phyloP scores from a whole-genome alignment of 129 eudicot species.

The Artemisia annua region DNA sequence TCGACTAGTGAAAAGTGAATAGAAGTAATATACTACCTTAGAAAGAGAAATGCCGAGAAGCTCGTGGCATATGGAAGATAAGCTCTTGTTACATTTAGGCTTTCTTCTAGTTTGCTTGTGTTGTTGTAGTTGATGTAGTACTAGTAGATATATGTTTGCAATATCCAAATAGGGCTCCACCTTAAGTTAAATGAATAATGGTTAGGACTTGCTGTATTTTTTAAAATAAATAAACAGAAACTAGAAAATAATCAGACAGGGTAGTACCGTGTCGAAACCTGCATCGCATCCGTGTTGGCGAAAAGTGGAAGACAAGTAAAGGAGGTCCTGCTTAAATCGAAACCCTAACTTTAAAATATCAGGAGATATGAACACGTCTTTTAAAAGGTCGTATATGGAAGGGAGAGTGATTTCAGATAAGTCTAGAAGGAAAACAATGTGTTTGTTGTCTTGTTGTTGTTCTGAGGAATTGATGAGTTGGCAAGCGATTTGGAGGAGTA shows the following conservation, averaged over 20 bases:
- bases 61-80: slow-evolving; percentile 80
- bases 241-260: no score
- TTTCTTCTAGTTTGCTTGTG: slow-evolving; percentile 55
- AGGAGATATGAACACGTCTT: slow-evolving; percentile 51
- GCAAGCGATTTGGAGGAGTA: slow-evolving; percentile 93
- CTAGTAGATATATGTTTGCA: slow-evolving; percentile 56
- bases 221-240: neutral
- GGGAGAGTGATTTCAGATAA: slow-evolving; percentile 39
- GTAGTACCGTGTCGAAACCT: slow-evolving; percentile 60
- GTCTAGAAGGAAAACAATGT: slow-evolving; percentile 64
- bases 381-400: slow-evolving; percentile 52
- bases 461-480: slow-evolving; percentile 33
- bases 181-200: neutral
- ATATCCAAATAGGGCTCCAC: slow-evolving; percentile 92
- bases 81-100: slow-evolving; percentile 67
- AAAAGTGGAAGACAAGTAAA: slow-evolving; percentile 81
- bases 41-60: slow-evolving; percentile 79
- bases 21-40: slow-evolving; percentile 47
- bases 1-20: neutral
- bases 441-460: no score
- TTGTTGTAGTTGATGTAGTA: neutral
- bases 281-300: slow-evolving; percentile 46
- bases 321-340: slow-evolving; percentile 86
- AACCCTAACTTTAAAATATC: slow-evolving; percentile 74
- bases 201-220: no score